Percentiles rank a stretch among this genome's conserved stretches.
Conservation (phyloP, 164 flowering plant species). For the Vitis amurensis region DNA sequence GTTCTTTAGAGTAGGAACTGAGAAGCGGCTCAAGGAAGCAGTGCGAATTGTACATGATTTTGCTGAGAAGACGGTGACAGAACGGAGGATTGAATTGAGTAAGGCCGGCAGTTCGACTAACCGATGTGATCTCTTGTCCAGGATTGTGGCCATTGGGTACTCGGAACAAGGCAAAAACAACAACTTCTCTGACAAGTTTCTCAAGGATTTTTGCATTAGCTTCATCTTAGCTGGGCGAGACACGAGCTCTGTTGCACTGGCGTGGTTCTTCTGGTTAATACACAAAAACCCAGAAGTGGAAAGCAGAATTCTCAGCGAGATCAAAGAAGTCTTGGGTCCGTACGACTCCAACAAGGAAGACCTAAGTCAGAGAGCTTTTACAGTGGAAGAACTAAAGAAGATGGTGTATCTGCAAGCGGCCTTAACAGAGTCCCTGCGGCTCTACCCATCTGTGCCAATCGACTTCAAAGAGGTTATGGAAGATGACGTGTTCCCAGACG, state of each 20-base stretch:
- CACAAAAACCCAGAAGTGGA: constrained; percentile 49
- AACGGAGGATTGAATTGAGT: constrained; percentile 30
- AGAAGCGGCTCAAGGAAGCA: constrained; percentile 33
- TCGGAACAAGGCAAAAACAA: constrained; percentile 6
- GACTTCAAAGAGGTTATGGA: constrained; percentile 55
- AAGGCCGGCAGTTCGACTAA: constrained; percentile 20
- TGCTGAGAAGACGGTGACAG: constrained; percentile 44
- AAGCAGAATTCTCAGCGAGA: constrained; percentile 39
- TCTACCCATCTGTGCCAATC: constrained; percentile 64
- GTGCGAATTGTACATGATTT: constrained; percentile 39
- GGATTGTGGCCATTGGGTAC: constrained; percentile 34
- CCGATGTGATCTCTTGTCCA: constrained; percentile 54
- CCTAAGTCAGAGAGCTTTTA: constrained; percentile 16
- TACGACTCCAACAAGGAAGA: neutral
- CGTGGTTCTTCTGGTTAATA: constrained; percentile 78
- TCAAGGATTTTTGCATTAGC: constrained; percentile 63
- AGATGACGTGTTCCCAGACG: constrained; percentile 61
- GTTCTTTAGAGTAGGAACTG: constrained; percentile 26
- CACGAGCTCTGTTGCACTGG: constrained; percentile 71
- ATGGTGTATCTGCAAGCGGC: constrained; percentile 78
- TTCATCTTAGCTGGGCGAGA: constrained; percentile 79
- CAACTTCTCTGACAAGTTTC: constrained; percentile 32
- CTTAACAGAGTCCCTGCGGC: constrained; percentile 53
- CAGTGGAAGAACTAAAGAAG: constrained; percentile 40
- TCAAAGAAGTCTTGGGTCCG: constrained; percentile 20